Evolutionary conservation across 2,329 filamentous ascomycete species (phyloP).

Genomic region (Pezicula radicicola): DNA sequence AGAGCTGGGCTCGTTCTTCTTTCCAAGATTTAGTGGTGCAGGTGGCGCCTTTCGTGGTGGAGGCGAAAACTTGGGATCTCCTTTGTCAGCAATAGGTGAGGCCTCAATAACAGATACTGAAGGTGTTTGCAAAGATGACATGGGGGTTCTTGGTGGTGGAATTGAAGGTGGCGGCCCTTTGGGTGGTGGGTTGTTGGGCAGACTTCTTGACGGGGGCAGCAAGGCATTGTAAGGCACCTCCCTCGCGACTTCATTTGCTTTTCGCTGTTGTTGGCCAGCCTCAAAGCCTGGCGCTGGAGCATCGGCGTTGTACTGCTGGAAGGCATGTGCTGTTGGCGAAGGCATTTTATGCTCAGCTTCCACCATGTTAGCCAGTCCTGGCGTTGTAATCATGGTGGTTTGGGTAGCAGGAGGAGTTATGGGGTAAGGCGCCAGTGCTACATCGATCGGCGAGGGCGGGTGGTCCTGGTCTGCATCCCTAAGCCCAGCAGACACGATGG

Average conservation of each 20-base stretch:
- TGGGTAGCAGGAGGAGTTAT: slow-evolving; percentile 59
- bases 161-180: slow-evolving; percentile 24
- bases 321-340: slow-evolving; percentile 55
- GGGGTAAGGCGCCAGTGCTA: slow-evolving; percentile 59
- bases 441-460: slow-evolving; percentile 55
- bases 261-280: slow-evolving; percentile 40
- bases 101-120: slow-evolving; percentile 39
- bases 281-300: slow-evolving; percentile 22
- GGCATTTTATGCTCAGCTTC: slow-evolving; percentile 58
- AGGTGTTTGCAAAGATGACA: slow-evolving; percentile 14
- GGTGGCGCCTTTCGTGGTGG: slow-evolving; percentile 80
- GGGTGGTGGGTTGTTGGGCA: slow-evolving; percentile 39
- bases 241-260: slow-evolving; percentile 39
- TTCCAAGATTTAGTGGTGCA: slow-evolving; percentile 72
- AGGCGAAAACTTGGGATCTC: slow-evolving; percentile 51
- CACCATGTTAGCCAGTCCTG: slow-evolving; percentile 35
- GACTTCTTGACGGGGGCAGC: slow-evolving; percentile 53
- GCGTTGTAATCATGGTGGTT: background rate
- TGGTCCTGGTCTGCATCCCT: slow-evolving; percentile 18
- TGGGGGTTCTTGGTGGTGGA: slow-evolving; percentile 22
- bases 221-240: slow-evolving; percentile 47
- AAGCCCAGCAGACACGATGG: slow-evolving; percentile 23
- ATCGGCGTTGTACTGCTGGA: slow-evolving; percentile 48
- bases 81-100: slow-evolving; percentile 34
- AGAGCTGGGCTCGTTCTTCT: slow-evolving; percentile 34